Evolutionary conservation across 2,329 filamentous ascomycete species (phyloP).

Genomic region (Fusarium nanum): DNA sequence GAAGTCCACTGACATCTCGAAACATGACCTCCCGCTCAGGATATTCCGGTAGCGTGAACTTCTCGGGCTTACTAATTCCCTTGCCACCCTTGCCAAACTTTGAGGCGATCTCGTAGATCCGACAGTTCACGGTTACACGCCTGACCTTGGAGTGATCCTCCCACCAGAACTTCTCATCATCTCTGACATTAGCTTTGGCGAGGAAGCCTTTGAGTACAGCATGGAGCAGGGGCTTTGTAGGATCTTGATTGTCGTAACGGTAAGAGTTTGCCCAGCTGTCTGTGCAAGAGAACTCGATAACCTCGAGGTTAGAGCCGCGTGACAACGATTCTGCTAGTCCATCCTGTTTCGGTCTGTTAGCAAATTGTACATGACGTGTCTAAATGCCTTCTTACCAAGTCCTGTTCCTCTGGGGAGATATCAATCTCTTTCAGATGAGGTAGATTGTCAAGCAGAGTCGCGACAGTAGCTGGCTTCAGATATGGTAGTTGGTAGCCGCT

Average conservation of each 20-base stretch:
- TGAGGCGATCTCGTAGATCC: background rate
- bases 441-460: constrained; percentile 15
- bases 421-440: constrained; percentile 14
- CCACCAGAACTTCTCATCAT: background rate
- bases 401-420: constrained; percentile 18
- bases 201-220: background rate
- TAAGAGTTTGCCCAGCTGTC: background rate
- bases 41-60: background rate
- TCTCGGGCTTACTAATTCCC: background rate
- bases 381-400: constrained; percentile 10
- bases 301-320: background rate
- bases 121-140: background rate
- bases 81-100: background rate
- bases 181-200: no score
- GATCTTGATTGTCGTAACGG: background rate
- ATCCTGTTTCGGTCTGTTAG: constrained; percentile 7
- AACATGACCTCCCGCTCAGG: background rate
- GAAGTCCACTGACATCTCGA: background rate
- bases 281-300: background rate
- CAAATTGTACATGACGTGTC: background rate
- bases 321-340: constrained; percentile 13
- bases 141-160: background rate
- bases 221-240: background rate
- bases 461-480: constrained; percentile 14
- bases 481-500: constrained; percentile 15